These are phyloP conservation scores for Rhazya stricta DNA, from an alignment of 257 asterid genomes.

Conservation along the genomic window DNA sequence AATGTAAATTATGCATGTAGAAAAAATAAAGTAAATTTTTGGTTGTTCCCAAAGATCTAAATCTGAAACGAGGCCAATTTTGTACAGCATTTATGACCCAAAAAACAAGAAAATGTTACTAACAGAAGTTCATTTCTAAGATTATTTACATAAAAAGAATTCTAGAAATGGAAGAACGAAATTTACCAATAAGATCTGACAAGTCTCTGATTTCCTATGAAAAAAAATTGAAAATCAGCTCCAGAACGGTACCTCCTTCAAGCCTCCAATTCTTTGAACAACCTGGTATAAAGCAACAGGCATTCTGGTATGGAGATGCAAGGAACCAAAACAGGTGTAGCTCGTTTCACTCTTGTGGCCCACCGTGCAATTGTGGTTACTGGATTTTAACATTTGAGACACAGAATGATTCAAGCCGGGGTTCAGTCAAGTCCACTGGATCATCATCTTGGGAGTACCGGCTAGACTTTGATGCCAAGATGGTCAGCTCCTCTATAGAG, in stretches of 20 bases:
- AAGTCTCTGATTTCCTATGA: slow-evolving; percentile 9
- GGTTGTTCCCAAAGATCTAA: not conserved
- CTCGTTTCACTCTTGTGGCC: not conserved
- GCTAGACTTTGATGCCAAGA: slow-evolving; percentile 30
- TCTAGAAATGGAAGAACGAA: not conserved
- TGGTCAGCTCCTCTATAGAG: slow-evolving; percentile 34
- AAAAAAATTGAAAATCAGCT: slow-evolving; percentile 6
- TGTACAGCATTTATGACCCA: not conserved
- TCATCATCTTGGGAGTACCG: slow-evolving; percentile 44
- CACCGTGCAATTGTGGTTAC: not conserved
- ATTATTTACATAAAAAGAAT: slow-evolving; percentile 3
- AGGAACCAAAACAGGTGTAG: not conserved
- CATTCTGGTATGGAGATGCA: not conserved
- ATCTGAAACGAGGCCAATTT: not conserved
- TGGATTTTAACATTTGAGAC: slow-evolving; percentile 5
- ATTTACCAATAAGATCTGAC: not conserved
- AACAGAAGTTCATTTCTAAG: not conserved
- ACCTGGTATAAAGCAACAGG: not conserved
- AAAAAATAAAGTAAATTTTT: not conserved
- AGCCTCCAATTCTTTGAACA: not conserved
- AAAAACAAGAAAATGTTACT: not conserved
- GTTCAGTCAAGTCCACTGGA: slow-evolving; percentile 77
- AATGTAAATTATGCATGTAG: too few relatives aligned
- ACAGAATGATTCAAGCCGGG: slow-evolving; percentile 69
- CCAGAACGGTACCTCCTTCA: not conserved